Evolutionary conservation across 2,329 filamentous ascomycete species (phyloP), one percentile per base, ranked within the genome.

Genomic region (Trichoderma pleuroti): DNA sequence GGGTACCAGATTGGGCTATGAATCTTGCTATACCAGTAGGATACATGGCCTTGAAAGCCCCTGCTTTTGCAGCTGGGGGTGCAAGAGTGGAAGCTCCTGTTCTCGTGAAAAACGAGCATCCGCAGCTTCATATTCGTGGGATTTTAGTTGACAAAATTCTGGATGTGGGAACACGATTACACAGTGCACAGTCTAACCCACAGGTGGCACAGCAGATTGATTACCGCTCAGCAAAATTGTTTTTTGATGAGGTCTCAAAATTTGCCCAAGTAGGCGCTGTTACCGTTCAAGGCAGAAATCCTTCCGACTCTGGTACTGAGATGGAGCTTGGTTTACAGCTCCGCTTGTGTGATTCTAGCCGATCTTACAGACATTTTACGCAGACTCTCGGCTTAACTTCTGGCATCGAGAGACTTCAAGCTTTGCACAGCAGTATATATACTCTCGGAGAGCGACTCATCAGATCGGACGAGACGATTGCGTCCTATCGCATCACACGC

Each of bases 1-100:
- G 79, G 79, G 78, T 77, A 4, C 78, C 79, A 8, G 79, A 81
- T 70, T 80, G 79, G 79, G 74, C 76, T 1, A 77, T 76, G 76
- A 32, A 74, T n/a, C 72, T 81, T 18, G 52, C 30, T 4, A 68
- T 75, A 8, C 78, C 79, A 1, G 60, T 73, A 7, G 74, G 75
- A 1, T 80, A 80, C 56, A n/a, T 68, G 4, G 67, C 63, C 1
- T 34, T 78, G 49, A 70, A 72, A 52, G 28, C 75, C 16, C 73
- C 78, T 7, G 62, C 70, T 0, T 77, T 76, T 42, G 57, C 67
- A 0, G 77, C 79, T 2, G 78, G 78, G 4, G 77, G 74, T 1
- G 1, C 24, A 1, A 36, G 26, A 30, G 14, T 24, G 0, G 42
- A 46, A 2, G 34, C 24, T 7, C 26, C 42, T 0, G 57, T 72